Evolutionary conservation across 2,329 filamentous ascomycete species (phyloP), one percentile per base, ranked within the genome.

Genomic region (Fusarium vanettenii): DNA sequence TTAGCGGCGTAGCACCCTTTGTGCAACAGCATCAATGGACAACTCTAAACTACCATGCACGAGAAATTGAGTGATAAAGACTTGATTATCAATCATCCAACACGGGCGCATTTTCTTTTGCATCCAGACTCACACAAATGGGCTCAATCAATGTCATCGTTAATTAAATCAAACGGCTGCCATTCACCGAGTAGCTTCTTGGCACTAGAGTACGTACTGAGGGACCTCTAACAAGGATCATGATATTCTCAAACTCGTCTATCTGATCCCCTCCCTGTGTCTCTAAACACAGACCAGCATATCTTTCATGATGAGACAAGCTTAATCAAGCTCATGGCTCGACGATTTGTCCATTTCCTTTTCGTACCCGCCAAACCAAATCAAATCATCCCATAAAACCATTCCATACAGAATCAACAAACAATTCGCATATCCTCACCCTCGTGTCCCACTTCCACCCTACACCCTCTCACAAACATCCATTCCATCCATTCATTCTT

Each of bases 1-100:
- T 11, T 83, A 83, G 18, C 73, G 76, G 22, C 69, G 75, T 73
- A 87, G 79, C 55, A 80, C 4, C 22, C 78, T 56, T 74, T 76
- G 69, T 87, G 86, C 64, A 85, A 73, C 43, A 81, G 80, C 56
- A 63, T 25, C 43, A 10, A 48, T 48, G 43, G 43, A 48, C 9
- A 25, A 16, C 20, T 48, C 22, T n/a, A 50, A 52, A 52, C 48
- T 18, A n/a, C 48, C 48, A 52, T 48, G 22, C 22, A 25, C 16
- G 14, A 48, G 8, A 48, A 48, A 27, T 14, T 25, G 14, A 10
- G 43, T 16, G 22, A 48, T 25, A 48, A 27, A 27, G 43, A 48
- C 22, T 48, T 48, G 43, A 27, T 48, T 48, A 27, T 27, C 43
- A 22, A 48, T 48, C 20, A 25, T 48, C 25, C 1, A 16, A 16